These are phyloP conservation scores for Circinella minor DNA, from an alignment of 371 early-diverging fungal species.

Conservation along the genomic window DNA sequence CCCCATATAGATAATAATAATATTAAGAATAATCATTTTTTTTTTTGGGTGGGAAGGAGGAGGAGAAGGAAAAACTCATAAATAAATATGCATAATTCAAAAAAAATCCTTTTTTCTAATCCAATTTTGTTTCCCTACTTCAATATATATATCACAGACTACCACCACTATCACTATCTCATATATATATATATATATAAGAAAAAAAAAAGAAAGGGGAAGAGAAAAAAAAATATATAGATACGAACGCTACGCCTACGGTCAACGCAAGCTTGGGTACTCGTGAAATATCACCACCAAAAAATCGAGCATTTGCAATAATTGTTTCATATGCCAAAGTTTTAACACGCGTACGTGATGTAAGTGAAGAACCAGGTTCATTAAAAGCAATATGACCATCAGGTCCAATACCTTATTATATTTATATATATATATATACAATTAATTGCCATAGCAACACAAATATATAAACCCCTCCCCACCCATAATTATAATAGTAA, in stretches of 20 bases:
- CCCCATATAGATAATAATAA: too few species aligned
- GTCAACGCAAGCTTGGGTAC: conserved; percentile 90
- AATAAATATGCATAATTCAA: background rate
- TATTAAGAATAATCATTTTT: background rate
- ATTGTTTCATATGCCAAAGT: conserved; percentile 93
- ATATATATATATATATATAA: background rate
- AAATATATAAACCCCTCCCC: too few species aligned
- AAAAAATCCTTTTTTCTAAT: background rate
- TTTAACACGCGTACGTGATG: conserved; percentile 86
- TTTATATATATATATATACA: background rate
- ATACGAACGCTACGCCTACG: conserved; percentile 84
- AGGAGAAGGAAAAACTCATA: too few species aligned
- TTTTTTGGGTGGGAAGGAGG: background rate
- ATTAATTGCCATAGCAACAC: too few species aligned
- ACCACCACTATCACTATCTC: background rate
- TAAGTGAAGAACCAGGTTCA: conserved; percentile 88
- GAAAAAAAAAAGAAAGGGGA: too few species aligned
- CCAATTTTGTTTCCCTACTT: background rate
- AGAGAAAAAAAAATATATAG: background rate
- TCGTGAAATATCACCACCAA: conserved; percentile 84
- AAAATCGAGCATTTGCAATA: conserved; percentile 88
- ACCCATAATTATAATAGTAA: too few species aligned
- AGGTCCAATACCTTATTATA: conserved; percentile 68
- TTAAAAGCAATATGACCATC: conserved; percentile 94
- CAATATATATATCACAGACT: background rate